phyloP scores from a whole-genome alignment of 2,329 filamentous ascomycete genomes.

The Atkinsonella texensis region DNA sequence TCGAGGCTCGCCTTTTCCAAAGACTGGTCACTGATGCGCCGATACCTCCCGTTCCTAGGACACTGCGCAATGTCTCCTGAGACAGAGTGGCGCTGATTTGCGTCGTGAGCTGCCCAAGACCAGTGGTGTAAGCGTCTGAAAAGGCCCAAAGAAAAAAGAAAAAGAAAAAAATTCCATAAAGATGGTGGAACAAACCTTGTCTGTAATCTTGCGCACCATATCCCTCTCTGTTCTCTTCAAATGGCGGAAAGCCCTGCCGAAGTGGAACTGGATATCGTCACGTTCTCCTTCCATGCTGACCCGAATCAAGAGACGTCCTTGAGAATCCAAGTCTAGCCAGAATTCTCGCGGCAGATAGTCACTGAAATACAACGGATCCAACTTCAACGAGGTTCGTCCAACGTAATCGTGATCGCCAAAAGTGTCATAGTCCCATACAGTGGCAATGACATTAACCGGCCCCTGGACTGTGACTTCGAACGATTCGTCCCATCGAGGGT shows the following conservation, averaged over 20 bases:
- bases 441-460: constrained; percentile 87
- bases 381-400: constrained; percentile 87
- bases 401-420: constrained; percentile 97
- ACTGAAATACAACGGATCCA: constrained; percentile 95
- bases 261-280: constrained; percentile 97
- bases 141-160: neutral
- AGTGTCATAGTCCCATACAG: constrained; percentile 96
- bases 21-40: constrained; percentile 62
- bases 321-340: constrained; percentile 94
- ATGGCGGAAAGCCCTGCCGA: constrained; percentile 91
- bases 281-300: constrained; percentile 98
- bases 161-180: neutral
- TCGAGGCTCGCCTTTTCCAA: constrained; percentile 48
- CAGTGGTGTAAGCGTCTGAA: constrained; percentile 1
- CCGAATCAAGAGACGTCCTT: constrained; percentile 75
- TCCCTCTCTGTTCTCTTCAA: constrained; percentile 92
- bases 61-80: constrained; percentile 59
- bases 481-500: constrained; percentile 93
- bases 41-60: constrained; percentile 60
- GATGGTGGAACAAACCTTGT: constrained; percentile 57
- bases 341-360: constrained; percentile 94
- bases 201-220: constrained; percentile 96
- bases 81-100: constrained; percentile 90
- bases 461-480: constrained; percentile 91
- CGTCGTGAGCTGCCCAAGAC: constrained; percentile 55